Conservation (phyloP, 139 green algal species). For the Tetradesmus lagerheimii region DNA sequence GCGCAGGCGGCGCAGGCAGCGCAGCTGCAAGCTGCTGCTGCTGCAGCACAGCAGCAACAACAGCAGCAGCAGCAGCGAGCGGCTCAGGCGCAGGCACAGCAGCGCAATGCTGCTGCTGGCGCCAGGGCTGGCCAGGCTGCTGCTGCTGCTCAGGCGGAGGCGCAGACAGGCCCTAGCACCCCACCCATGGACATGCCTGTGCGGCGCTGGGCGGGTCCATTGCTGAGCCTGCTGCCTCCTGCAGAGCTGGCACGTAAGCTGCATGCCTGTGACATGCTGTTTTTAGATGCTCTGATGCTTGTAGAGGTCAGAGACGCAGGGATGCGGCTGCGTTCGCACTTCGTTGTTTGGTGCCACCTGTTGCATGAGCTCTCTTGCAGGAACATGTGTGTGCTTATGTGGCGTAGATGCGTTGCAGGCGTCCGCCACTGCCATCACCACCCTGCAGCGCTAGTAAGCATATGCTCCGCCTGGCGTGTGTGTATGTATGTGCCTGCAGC, state of each 20-base stretch:
- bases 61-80: not conserved
- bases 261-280: not conserved
- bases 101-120: not conserved
- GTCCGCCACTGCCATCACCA: too few species aligned
- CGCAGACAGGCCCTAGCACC: not conserved
- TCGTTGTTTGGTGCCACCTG: too few species aligned
- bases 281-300: not conserved
- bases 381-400: too few species aligned
- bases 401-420: too few species aligned
- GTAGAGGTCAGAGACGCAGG: too few species aligned
- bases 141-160: not conserved
- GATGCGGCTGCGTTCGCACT: too few species aligned
- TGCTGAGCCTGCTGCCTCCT: slow-evolving; percentile 24
- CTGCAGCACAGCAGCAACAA: slow-evolving; percentile 28
- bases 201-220: not conserved
- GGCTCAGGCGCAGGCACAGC: not conserved
- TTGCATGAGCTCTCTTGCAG: not conserved
- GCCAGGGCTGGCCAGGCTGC: not conserved
- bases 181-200: slow-evolving; percentile 42
- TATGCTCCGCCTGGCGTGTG: too few species aligned
- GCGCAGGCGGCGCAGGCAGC: slow-evolving; percentile 10
- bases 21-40: not conserved
- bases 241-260: slow-evolving; percentile 24
- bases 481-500: not conserved
- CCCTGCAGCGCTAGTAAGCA: too few species aligned